phyloP scores from a whole-genome alignment of 2,329 filamentous ascomycete genomes.

The Penicillium nordicum region DNA sequence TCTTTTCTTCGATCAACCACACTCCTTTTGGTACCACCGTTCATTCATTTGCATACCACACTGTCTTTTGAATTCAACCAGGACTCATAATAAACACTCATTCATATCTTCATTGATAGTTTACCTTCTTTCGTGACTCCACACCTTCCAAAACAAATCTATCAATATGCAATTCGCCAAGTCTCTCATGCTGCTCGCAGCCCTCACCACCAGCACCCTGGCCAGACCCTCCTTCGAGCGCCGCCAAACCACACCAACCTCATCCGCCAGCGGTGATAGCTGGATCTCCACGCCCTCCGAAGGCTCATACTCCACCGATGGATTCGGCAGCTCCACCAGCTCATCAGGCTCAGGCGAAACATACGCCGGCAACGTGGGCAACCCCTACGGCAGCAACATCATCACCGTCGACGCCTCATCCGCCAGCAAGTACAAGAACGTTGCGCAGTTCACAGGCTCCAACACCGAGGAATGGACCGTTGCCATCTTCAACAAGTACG shows the following conservation, averaged over 20 bases:
- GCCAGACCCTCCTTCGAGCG: slow-evolving; percentile 19
- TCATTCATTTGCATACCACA: slow-evolving; percentile 2
- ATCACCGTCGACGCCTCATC: slow-evolving; percentile 32
- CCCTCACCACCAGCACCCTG: slow-evolving; percentile 25
- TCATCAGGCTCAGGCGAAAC: slow-evolving; percentile 24
- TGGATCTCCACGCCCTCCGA: slow-evolving; percentile 24
- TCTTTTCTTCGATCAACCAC: neutral
- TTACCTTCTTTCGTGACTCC: neutral
- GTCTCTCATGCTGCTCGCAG: slow-evolving; percentile 32
- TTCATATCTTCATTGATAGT: neutral
- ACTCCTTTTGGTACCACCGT: slow-evolving; percentile 5
- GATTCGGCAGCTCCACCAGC: slow-evolving; percentile 33
- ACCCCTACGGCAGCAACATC: slow-evolving; percentile 42
- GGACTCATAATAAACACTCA: slow-evolving; percentile 1
- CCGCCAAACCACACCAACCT: slow-evolving; percentile 13
- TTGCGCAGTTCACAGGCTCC: slow-evolving; percentile 33
- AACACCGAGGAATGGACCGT: slow-evolving; percentile 35
- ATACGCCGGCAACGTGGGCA: slow-evolving; percentile 40
- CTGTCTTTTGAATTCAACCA: slow-evolving; percentile 3
- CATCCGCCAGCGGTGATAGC: slow-evolving; percentile 9
- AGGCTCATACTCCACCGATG: slow-evolving; percentile 27
- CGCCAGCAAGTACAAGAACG: slow-evolving; percentile 36
- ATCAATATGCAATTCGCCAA: slow-evolving; percentile 29
- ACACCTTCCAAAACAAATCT: neutral
- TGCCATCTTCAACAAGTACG: slow-evolving; percentile 42